phyloP scores from a whole-genome alignment of 768 basidiomycete species.

The Pulveroboletus ravenelii region DNA sequence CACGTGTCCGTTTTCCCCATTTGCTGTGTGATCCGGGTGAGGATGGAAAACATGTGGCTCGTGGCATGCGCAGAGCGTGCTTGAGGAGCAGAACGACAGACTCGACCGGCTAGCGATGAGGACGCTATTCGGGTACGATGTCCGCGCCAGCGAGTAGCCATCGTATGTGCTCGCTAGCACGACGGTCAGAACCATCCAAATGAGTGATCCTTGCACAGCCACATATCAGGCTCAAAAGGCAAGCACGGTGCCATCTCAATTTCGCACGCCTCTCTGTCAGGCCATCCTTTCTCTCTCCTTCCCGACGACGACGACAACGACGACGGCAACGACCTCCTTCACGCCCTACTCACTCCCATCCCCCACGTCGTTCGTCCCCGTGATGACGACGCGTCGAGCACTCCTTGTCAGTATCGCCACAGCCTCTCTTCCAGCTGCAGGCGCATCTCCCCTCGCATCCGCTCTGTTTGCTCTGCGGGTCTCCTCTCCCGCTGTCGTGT shows the following conservation, averaged over 20 bases:
- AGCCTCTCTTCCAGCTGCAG: conserved; percentile 22
- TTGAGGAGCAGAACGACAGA: conserved; percentile 7
- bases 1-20: conserved; percentile 25
- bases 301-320: conserved; percentile 31
- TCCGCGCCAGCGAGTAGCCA: conserved; percentile 3
- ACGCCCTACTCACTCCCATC: conserved; percentile 4
- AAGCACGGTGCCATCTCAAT: conserved; percentile 17
- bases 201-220: conserved; percentile 20
- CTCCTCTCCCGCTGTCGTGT: conserved; percentile 62
- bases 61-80: conserved; percentile 18
- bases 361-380: neutral
- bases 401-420: conserved; percentile 19
- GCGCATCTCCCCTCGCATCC: conserved; percentile 19
- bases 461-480: conserved; percentile 57
- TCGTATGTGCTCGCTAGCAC: neutral
- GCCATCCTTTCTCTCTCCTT: conserved; percentile 20
- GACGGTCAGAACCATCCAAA: neutral
- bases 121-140: conserved; percentile 5
- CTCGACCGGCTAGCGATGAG: neutral
- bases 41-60: conserved; percentile 18
- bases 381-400: conserved; percentile 25
- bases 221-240: conserved; percentile 30
- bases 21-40: conserved; percentile 17
- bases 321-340: conserved; percentile 17
- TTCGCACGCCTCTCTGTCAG: conserved; percentile 30